Conservation (phyloP, 2,329 filamentous ascomycete species). For the Diaporthe amygdali region DNA sequence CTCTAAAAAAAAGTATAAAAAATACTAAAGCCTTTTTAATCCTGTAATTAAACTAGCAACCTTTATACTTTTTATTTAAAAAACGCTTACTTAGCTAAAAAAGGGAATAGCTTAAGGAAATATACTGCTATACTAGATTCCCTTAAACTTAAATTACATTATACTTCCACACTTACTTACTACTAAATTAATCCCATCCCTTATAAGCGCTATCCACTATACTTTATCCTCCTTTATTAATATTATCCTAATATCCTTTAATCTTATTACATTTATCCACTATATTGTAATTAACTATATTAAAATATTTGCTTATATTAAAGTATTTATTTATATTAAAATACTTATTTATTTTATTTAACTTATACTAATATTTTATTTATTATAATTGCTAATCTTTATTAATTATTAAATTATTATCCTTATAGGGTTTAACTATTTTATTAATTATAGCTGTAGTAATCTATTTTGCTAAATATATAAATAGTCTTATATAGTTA, state of each 20-base stretch:
- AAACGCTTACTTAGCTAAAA: not conserved
- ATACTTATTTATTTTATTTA: not conserved
- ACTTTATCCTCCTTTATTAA: no score
- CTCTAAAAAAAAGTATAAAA: not conserved
- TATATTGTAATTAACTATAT: no score
- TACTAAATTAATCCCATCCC: no score
- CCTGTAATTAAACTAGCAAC: not conserved
- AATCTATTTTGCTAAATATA: not conserved
- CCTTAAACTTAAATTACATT: not conserved
- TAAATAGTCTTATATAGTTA: not conserved
- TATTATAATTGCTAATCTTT: not conserved
- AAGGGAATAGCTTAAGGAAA: not conserved
- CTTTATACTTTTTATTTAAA: not conserved
- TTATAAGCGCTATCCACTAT: no score
- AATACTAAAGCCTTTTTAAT: not conserved
- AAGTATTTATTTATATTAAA: not conserved
- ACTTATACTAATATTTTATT: not conserved
- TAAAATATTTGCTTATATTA: no score
- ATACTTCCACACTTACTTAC: no score
- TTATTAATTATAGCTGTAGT: not conserved
- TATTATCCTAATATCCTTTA: no score
- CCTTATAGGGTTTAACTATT: not conserved
- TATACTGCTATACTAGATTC: not conserved
- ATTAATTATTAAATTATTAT: not conserved
- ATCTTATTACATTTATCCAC: not conserved